Evolutionary conservation across 495 filamentous ascomycete genomes (phyloP).

Genomic region (Aspergillus taichungensis): DNA sequence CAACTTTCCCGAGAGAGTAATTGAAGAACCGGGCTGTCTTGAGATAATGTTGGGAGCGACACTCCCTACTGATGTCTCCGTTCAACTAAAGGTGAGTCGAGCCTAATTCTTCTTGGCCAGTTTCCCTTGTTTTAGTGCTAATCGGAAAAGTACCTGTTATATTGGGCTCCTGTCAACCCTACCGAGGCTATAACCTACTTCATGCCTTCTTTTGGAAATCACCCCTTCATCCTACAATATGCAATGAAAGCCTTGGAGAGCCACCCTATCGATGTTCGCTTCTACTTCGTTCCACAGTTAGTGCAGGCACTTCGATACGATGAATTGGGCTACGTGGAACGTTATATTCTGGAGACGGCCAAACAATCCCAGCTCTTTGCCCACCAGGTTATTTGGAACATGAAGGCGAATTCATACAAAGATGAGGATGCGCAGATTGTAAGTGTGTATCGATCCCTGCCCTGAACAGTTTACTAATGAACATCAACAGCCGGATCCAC

Average conservation of each 20-base stretch:
- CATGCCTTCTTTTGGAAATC: constrained; percentile 83
- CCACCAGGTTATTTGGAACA: constrained; percentile 99
- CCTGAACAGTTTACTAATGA: constrained; percentile 23
- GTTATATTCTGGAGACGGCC: constrained; percentile 92
- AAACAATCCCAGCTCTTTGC: constrained; percentile 95
- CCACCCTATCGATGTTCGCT: constrained; percentile 90
- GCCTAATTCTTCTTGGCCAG: neutral
- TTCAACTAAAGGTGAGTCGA: constrained; percentile 66
- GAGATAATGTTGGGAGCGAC: constrained; percentile 68
- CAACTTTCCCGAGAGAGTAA: constrained; percentile 71
- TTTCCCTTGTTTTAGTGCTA: constrained; percentile 15
- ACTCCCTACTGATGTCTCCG: constrained; percentile 68
- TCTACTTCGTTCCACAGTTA: constrained; percentile 98
- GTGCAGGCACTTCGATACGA: constrained; percentile 96
- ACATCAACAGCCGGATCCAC: constrained; percentile 63
- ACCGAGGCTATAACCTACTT: constrained; percentile 90
- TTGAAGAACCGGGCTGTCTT: constrained; percentile 69
- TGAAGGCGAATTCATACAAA: constrained; percentile 97
- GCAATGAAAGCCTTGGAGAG: constrained; percentile 91
- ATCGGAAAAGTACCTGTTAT: constrained; percentile 69
- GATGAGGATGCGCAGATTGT: constrained; percentile 88
- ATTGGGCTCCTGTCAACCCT: constrained; percentile 90
- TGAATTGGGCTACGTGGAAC: constrained; percentile 85
- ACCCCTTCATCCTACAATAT: constrained; percentile 93
- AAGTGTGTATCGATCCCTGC: constrained; percentile 26